Conservation (phyloP, 1,284 basidiomycete genomes). For the Ganoderma multipileum region DNA sequence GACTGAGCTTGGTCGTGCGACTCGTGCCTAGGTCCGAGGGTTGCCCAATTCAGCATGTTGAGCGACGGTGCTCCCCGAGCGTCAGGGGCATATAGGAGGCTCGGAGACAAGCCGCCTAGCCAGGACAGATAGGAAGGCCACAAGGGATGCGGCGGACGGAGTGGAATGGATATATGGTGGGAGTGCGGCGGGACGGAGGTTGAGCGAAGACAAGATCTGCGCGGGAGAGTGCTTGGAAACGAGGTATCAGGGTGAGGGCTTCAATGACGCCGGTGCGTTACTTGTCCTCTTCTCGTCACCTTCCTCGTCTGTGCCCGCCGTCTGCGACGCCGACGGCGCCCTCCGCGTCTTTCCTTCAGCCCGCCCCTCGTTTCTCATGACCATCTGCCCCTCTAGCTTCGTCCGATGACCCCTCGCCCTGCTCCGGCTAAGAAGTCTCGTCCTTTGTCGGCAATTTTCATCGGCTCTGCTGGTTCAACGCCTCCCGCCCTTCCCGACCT, state of each 20-base stretch:
- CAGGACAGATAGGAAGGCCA: constrained; percentile 1
- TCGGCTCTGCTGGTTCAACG: constrained; percentile 44
- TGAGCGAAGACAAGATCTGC: constrained; percentile 22
- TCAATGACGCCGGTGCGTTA: constrained; percentile 28
- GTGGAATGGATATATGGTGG: not conserved
- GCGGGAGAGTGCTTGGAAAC: constrained; percentile 29
- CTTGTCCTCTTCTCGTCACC: constrained; percentile 33
- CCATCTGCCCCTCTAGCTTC: constrained; percentile 31
- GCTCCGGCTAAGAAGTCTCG: constrained; percentile 42
- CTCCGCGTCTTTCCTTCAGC: constrained; percentile 33
- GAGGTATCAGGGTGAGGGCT: constrained; percentile 23
- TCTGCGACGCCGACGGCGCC: constrained; percentile 35
- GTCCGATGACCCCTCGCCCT: constrained; percentile 45
- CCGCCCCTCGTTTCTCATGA: constrained; percentile 38
- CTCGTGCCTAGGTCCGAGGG: constrained; percentile 3
- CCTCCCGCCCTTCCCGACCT: constrained; percentile 60
- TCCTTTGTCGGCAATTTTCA: constrained; percentile 54
- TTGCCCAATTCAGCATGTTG: constrained; percentile 7
- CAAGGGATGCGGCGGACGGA: not conserved
- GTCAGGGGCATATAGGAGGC: not conserved
- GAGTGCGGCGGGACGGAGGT: constrained; percentile 7
- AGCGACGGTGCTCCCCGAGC: not conserved
- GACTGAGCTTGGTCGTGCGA: not conserved
- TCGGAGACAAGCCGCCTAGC: not conserved
- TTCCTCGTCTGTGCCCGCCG: constrained; percentile 31